A percentile compares a stretch with the other conserved stretches of the same genome.
These are phyloP conservation scores for Coemansia sp. DNA, from an alignment of 192 early-diverging fungal genomes.

Conservation along the genomic window DNA sequence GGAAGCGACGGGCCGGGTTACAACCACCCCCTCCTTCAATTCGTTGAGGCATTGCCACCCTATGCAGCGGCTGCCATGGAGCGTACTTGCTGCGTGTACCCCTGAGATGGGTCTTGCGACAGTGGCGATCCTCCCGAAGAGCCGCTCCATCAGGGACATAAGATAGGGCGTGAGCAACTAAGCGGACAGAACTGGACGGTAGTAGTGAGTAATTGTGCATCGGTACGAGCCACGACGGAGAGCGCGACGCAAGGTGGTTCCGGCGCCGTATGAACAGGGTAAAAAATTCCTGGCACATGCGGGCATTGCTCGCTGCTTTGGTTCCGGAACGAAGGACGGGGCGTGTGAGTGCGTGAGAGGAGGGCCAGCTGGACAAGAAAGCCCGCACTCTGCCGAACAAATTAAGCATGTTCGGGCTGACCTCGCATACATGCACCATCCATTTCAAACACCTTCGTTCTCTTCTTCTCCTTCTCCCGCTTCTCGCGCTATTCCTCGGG, in stretches of 20 bases:
- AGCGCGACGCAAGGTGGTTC: not conserved
- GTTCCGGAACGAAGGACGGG: not conserved
- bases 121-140: not conserved
- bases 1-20: not conserved
- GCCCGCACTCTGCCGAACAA: constrained; percentile 7
- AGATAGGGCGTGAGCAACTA: not conserved
- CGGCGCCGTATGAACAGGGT: not conserved
- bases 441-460: not conserved
- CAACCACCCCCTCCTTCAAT: constrained; percentile 3
- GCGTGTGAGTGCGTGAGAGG: constrained; percentile 2
- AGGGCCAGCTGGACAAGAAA: not conserved
- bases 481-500: constrained; percentile 5
- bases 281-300: not conserved
- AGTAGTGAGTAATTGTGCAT: not conserved
- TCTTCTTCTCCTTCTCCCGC: not conserved
- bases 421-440: constrained; percentile 4
- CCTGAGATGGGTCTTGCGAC: not conserved
- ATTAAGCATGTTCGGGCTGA: constrained; percentile 10
- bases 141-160: not conserved
- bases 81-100: not conserved
- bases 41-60: not conserved
- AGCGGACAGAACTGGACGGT: not conserved
- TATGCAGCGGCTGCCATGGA: not conserved
- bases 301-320: not conserved
- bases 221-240: not conserved